Evolutionary conservation across 148 eudicot species (phyloP).

Genomic region (Rheum nobile): DNA sequence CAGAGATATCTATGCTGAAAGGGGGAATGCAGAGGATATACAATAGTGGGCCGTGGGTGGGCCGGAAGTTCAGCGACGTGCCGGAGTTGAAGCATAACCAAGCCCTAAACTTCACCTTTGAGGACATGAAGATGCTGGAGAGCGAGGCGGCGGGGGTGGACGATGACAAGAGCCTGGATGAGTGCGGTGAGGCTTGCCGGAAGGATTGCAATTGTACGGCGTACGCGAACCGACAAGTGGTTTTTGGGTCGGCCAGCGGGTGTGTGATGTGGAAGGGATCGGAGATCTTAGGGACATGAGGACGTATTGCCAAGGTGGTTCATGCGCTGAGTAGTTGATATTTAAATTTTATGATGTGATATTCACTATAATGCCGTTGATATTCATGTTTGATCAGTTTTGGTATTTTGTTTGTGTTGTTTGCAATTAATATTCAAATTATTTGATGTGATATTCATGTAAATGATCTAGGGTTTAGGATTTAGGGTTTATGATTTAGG

Average conservation of each 20-base stretch:
- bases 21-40: conserved; percentile 12
- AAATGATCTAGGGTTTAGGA: too few species aligned
- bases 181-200: conserved; percentile 35
- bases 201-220: conserved; percentile 58
- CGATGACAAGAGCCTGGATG: conserved; percentile 17
- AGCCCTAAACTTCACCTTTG: conserved; percentile 25
- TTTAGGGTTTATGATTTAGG: too few species aligned
- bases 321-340: too few species aligned
- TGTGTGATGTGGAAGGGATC: conserved; percentile 30
- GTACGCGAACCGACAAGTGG: conserved; percentile 22
- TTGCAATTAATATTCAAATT: too few species aligned
- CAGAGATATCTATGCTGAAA: conserved; percentile 21
- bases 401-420: too few species aligned
- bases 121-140: conserved; percentile 55
- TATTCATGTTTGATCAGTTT: too few species aligned
- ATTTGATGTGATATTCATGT: too few species aligned
- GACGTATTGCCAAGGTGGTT: conserved; percentile 23
- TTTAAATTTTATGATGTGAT: too few species aligned
- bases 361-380: too few species aligned
- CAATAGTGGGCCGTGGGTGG: conserved; percentile 88
- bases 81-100: conserved; percentile 42
- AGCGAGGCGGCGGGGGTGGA: conserved; percentile 28
- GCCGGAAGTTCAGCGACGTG: conserved; percentile 61
- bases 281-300: conserved; percentile 26
- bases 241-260: conserved; percentile 20